A percentile compares a stretch with the other conserved stretches of the same genome.
Conservation (phyloP, 2,329 filamentous ascomycete species). For the Diplodia corticola region DNA sequence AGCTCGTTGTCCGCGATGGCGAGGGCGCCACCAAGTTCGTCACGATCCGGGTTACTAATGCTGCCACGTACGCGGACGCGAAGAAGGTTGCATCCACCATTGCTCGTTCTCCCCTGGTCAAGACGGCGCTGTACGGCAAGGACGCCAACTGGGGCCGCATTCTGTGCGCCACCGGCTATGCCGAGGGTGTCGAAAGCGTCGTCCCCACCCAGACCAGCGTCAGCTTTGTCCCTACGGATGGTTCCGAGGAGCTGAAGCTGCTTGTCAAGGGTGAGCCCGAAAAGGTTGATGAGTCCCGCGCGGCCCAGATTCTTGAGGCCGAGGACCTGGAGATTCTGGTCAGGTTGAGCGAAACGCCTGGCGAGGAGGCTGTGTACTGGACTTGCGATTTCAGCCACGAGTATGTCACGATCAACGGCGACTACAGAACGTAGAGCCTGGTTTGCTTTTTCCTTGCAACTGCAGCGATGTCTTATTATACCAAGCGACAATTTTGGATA, state of each 20-base stretch:
- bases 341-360: conserved; percentile 63
- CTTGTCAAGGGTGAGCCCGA: conserved; percentile 80
- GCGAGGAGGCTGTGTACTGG: conserved; percentile 71
- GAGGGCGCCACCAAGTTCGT: conserved; percentile 99
- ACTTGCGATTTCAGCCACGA: conserved; percentile 87
- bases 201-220: conserved; percentile 71
- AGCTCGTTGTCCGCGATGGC: conserved; percentile 92
- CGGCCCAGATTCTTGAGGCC: conserved; percentile 73
- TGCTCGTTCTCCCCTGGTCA: conserved; percentile 88
- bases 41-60: conserved; percentile 79
- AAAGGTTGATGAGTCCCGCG: conserved; percentile 72
- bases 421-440: conserved; percentile 59
- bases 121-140: conserved; percentile 94
- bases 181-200: conserved; percentile 64
- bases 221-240: conserved; percentile 75
- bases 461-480: conserved; percentile 6
- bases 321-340: conserved; percentile 79
- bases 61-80: conserved; percentile 67
- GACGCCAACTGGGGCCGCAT: conserved; percentile 99
- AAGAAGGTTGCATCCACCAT: conserved; percentile 83
- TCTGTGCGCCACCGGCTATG: conserved; percentile 88
- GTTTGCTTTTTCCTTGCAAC: not conserved
- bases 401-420: conserved; percentile 71
- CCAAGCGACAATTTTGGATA: not conserved
- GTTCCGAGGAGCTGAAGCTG: conserved; percentile 73